Evolutionary conservation across 164 flowering plant species (phyloP), one percentile per base, ranked within the genome.

Genomic region (Sedum album): DNA sequence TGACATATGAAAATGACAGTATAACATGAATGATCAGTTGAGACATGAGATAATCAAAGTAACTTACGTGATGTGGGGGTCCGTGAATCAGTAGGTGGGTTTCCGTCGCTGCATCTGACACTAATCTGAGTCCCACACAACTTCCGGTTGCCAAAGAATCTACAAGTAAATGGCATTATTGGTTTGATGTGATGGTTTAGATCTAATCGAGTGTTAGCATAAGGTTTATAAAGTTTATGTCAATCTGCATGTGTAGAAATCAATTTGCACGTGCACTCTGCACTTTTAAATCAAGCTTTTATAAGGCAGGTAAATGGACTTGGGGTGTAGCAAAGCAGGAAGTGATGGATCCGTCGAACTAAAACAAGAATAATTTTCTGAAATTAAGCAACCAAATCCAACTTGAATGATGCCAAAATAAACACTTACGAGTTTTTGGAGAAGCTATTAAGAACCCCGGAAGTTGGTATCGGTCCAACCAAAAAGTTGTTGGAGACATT

Each of bases 401-500:
- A 20, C 35, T 18, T 14, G 63, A 15, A 31, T 39, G 49, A 46
- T 62, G n/a, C 5, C 31, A 66, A 6, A 1, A 55, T 2, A 41
- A 17, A 30, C 61, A 80, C 98, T 88, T 83, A 94, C 97, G 93
- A 91, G 79, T 78, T 77, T 67, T 65, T 82, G 7, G 76, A n/a
- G 74, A 91, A 89, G 70, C 80, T 85, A 76, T 26, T 62, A 66
- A 91, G 82, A 25, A 73, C 82, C 23, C 94, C 97, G 57, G 86
- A 87, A 64, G 88, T 77, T 67, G 98, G 97, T 76, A 94, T 84
- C 46, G 80, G 79, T 66, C 98, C 98, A 66, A 74, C 73, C 75
- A 94, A 79, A 75, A 91, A 94, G 75, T 94, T 94, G 67, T 83
- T 80, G 44, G 99, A 94, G 53, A 85, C 83, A 70, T 94, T 91